phyloP scores from a whole-genome alignment of 169 alveolate genomes.

The Cryptosporidium bovis region DNA sequence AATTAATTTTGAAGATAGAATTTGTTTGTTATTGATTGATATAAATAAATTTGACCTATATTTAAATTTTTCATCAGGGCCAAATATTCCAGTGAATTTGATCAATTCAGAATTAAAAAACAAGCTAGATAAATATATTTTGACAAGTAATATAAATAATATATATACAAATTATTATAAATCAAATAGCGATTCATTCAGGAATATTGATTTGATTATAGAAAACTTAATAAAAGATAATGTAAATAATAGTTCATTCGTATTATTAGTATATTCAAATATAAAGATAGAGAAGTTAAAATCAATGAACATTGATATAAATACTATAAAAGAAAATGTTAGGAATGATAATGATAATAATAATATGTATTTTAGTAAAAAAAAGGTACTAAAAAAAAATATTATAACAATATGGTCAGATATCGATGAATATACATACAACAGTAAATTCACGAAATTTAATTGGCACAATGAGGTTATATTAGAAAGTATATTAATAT shows the following conservation, averaged over 20 bases:
- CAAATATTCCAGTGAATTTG: background rate
- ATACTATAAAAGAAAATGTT: background rate
- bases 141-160: background rate
- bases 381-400: background rate
- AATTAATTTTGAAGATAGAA: constrained; percentile 44
- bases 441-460: constrained; percentile 2
- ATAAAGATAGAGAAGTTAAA: constrained; percentile 5
- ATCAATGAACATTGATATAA: background rate
- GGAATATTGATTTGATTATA: background rate
- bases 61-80: constrained; percentile 6
- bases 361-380: background rate
- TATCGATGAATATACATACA: background rate
- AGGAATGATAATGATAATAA: background rate
- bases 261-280: constrained; percentile 12
- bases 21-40: constrained; percentile 26
- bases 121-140: background rate
- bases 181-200: constrained; percentile 11
- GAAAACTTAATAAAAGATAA: background rate
- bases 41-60: background rate
- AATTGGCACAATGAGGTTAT: constrained; percentile 43
- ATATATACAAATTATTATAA: constrained; percentile 5
- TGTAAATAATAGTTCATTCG: constrained; percentile 9
- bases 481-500: background rate
- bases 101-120: background rate
- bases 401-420: constrained; percentile 48